phyloP scores from a whole-genome alignment of 768 basidiomycete species.

The Crepidotus variabilis region DNA sequence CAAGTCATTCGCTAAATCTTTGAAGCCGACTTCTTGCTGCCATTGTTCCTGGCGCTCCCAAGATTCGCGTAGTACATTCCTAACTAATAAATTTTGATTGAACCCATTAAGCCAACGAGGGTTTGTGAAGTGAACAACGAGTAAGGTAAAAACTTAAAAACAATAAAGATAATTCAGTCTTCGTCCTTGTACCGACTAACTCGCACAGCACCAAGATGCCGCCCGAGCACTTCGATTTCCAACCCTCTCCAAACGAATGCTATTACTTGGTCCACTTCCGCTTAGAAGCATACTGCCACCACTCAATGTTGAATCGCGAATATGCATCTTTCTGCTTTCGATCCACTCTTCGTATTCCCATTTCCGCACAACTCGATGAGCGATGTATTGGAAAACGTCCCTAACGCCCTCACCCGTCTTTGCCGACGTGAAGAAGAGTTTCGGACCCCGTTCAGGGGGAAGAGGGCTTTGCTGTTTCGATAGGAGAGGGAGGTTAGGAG shows the following conservation, averaged over 20 bases:
- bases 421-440: slow-evolving; percentile 72
- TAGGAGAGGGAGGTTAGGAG: slow-evolving; percentile 11
- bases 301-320: slow-evolving; percentile 15
- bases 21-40: no score
- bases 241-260: slow-evolving; percentile 1
- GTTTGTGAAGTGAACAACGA: no score
- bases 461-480: slow-evolving; percentile 15
- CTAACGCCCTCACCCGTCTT: slow-evolving; percentile 72
- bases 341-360: slow-evolving; percentile 67
- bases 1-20: no score
- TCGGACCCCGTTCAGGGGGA: slow-evolving; percentile 52
- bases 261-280: neutral
- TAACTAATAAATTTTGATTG: no score
- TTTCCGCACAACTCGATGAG: slow-evolving; percentile 50
- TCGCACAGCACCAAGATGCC: neutral
- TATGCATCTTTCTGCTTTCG: slow-evolving; percentile 32
- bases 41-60: no score
- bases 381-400: slow-evolving; percentile 78
- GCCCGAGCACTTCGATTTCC: neutral
- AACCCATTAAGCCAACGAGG: no score
- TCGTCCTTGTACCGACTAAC: neutral
- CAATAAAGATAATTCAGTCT: no score
- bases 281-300: neutral
- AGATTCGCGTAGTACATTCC: no score
- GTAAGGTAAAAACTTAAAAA: no score